Percentiles rank a stretch among this genome's conserved stretches.
These are phyloP conservation scores for Kodamaea derodonti DNA, from an alignment of 1,139 yeast species.

Conservation along the genomic window DNA sequence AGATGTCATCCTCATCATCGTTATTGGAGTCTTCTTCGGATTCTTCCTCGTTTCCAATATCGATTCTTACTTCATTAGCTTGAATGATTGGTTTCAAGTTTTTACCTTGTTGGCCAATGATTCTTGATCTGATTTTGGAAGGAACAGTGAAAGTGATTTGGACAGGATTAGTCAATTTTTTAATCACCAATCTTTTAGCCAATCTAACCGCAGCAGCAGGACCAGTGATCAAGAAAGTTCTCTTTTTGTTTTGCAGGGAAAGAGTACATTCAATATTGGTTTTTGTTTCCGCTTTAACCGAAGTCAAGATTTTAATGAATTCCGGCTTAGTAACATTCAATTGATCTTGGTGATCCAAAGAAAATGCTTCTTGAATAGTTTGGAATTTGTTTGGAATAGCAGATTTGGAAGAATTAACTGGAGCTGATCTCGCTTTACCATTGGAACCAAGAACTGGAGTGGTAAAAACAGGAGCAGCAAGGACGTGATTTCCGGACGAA, in stretches of 20 bases:
- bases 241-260: constrained; percentile 69
- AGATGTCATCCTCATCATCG: constrained; percentile 40
- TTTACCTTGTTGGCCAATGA: constrained; percentile 89
- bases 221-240: constrained; percentile 86
- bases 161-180: constrained; percentile 75
- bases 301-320: constrained; percentile 57
- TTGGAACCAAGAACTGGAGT: constrained; percentile 12
- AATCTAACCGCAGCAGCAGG: constrained; percentile 59
- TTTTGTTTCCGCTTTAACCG: constrained; percentile 56
- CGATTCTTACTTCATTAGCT: constrained; percentile 68
- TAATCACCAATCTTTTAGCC: constrained; percentile 76
- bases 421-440: constrained; percentile 14
- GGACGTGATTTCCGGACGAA: constrained; percentile 19
- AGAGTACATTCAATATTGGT: constrained; percentile 84
- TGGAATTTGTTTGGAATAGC: constrained; percentile 16
- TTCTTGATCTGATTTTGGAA: constrained; percentile 68
- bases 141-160: constrained; percentile 65
- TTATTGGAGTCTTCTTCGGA: constrained; percentile 13
- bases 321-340: constrained; percentile 61
- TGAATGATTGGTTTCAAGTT: constrained; percentile 76
- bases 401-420: constrained; percentile 13
- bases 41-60: constrained; percentile 54
- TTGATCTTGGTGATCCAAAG: constrained; percentile 66
- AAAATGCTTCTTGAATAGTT: constrained; percentile 69
- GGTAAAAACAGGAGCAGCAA: constrained; percentile 4